phyloP scores from a whole-genome alignment of 2,329 filamentous ascomycete species.

The Ceratocystis papillata region DNA sequence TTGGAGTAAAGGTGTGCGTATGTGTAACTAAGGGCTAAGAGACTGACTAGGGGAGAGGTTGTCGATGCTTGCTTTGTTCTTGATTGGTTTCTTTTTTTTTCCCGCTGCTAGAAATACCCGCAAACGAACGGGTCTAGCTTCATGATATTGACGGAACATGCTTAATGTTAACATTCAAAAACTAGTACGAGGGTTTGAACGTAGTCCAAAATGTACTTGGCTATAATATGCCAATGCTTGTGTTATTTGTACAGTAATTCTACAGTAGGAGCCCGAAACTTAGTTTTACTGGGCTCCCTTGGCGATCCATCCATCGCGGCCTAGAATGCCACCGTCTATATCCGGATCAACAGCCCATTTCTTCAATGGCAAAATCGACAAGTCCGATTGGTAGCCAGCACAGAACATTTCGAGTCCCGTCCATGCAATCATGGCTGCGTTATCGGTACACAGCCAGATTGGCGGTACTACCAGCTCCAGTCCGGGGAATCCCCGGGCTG shows the following conservation, averaged over 20 bases:
- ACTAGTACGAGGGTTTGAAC: background rate
- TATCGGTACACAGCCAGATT: slow-evolving; percentile 71
- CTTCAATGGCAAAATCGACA: slow-evolving; percentile 49
- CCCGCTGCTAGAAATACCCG: slow-evolving; percentile 17
- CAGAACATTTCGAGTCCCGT: slow-evolving; percentile 84
- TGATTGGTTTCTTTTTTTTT: slow-evolving; percentile 13
- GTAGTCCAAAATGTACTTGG: background rate
- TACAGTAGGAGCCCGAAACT: slow-evolving; percentile 22
- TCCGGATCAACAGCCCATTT: slow-evolving; percentile 65
- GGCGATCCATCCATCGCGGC: slow-evolving; percentile 40
- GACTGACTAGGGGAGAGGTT: background rate
- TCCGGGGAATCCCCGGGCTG: slow-evolving; percentile 52
- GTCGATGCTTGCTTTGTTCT: slow-evolving; percentile 14
- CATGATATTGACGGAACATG: slow-evolving; percentile 22
- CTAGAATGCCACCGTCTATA: slow-evolving; percentile 55
- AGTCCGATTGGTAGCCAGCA: slow-evolving; percentile 56
- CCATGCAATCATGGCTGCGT: slow-evolving; percentile 97
- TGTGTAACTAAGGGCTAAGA: slow-evolving; percentile 3
- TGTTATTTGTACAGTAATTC: slow-evolving; percentile 24
- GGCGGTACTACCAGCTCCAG: slow-evolving; percentile 65
- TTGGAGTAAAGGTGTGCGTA: slow-evolving; percentile 40
- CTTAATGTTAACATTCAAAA: slow-evolving; percentile 21
- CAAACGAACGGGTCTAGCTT: slow-evolving; percentile 20
- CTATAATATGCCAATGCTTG: background rate
- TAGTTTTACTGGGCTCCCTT: background rate